Base-by-base conservation (phyloP, 2,329 filamentous ascomycete species). In the Scedosporium aurantiacum region DNA sequence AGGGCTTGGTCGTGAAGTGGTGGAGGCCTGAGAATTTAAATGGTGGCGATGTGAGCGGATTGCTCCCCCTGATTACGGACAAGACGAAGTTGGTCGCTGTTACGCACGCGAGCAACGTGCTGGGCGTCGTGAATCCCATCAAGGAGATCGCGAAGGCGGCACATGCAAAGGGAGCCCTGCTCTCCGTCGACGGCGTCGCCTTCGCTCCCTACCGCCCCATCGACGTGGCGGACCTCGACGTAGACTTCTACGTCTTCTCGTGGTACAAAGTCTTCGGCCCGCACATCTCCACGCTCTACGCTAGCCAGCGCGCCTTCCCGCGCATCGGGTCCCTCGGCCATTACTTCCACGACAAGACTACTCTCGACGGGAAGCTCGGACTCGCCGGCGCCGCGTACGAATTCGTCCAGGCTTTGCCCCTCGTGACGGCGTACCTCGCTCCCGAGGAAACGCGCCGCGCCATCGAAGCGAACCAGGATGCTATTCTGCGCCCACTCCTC, bases 231-330 rank as follows among this genome's bases (percentile, higher is more conserved):
- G 82, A 75, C 0, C 76, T 90, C 0, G 88, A 81, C 1, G 86
- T 88, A 0, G 89, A 93, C 69, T 86, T 91, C 66, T 93, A 92
- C 70, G 74, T 79, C n/a, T 90, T 92, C 69, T 86, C 81, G 0
- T 92, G 88, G 89, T 92, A 92, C 74, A 93, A 93, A 70, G 83
- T 91, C 1, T 92, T 88, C 68, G 89, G 89, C 0, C 89, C 89
- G 1, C 89, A 92, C 66, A 78, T 91, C 1, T 80, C 88, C 0
- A 81, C 87, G 64, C 75, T 93, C 1, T 93, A 90, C 68, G 87
- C 82, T 4, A 82, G 82, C 25, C 75, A 76, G 4, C 68, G 71
- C 0, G 84, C 83, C 0, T 83, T 87, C 63, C 68, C 79, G 16
- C 71, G 79, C 57, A 75, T 91, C 61, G 73, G 73, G 4, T 82